Percentiles rank a stretch among this genome's conserved stretches.
Evolutionary conservation across 495 filamentous ascomycete genomes (phyloP).

Genomic region (Patellaria atrata): DNA sequence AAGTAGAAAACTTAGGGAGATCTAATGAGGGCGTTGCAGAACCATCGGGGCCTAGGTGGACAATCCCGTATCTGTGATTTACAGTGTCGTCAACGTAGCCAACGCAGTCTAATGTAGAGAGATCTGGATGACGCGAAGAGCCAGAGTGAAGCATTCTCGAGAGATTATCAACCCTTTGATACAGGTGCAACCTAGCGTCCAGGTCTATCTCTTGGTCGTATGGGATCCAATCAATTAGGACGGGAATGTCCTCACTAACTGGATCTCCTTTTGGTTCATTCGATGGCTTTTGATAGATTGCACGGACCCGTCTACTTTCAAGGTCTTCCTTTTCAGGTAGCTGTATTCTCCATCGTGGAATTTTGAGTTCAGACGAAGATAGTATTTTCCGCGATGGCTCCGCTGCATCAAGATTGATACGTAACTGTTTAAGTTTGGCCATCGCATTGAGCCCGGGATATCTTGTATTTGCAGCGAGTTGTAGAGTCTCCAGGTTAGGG

Average conservation of each 20-base stretch:
- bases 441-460: slow-evolving; percentile 26
- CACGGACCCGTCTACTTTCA: slow-evolving; percentile 10
- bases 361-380: slow-evolving; percentile 22
- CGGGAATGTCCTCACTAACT: slow-evolving; percentile 19
- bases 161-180: slow-evolving; percentile 27
- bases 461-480: slow-evolving; percentile 22
- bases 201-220: slow-evolving; percentile 25
- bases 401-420: slow-evolving; percentile 27
- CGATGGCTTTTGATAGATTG: slow-evolving; percentile 13
- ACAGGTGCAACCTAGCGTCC: slow-evolving; percentile 20
- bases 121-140: slow-evolving; percentile 25
- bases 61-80: slow-evolving; percentile 22
- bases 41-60: slow-evolving; percentile 11
- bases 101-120: slow-evolving; percentile 26
- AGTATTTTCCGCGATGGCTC: slow-evolving; percentile 19
- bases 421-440: slow-evolving; percentile 26
- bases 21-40: neutral
- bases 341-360: slow-evolving; percentile 11
- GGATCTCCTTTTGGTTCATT: slow-evolving; percentile 1
- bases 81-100: slow-evolving; percentile 27
- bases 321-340: slow-evolving; percentile 3
- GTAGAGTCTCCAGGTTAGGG: slow-evolving; percentile 21
- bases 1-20: slow-evolving; percentile 12
- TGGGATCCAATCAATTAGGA: slow-evolving; percentile 26
- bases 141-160: slow-evolving; percentile 27